Base-by-base conservation (phyloP, 1,139 yeast species). In the Scheffersomyces illinoinensis region DNA sequence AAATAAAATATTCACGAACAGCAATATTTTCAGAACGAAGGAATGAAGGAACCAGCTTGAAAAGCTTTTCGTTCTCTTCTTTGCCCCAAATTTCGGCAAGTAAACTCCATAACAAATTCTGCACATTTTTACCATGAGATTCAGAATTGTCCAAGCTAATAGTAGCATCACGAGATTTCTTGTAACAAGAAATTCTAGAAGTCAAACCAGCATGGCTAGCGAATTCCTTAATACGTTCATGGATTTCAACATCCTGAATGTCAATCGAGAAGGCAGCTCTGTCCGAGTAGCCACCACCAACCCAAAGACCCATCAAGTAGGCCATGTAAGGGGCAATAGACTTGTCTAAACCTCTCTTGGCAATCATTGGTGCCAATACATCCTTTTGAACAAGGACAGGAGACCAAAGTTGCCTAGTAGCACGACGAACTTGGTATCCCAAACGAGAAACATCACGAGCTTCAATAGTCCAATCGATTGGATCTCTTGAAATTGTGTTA, bases 1-100 rank as follows among this genome's bases (percentile, higher is more conserved):
- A 81, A 54, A 79, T 53, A 59, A 75, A 76, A 33, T 61, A 62
- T 67, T 79, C 83, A 66, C 83, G 74, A 54, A 75, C 71, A n/a
- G 56, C 64, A 54, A 76, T 63, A 49, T 61, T 57, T 50, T 68
- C 73, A 53, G 59, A 54, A 46, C 64, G 59, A 26, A 69, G 58
- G 52, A 54, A 60, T 2, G 53, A 24, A 26, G 73, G 73, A 60
- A 69, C 62, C 47, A 48, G 47, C 24, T 56, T 66, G 51, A 20
- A 7, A 48, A 48, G 51, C 10, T 20, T 48, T 24, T 48, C 26
- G 3, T 43, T 53, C n/a, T 17, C 19, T 10, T n/a, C 14, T 5
- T 19, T 51, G 8, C 51, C 48, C 47, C 39, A 47, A n/a, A 17
- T 51, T 47, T 55, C 23, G 4, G 52, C 53, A 21, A 52, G 23